Evolutionary conservation across 805 yeast species (phyloP).

Genomic region (Citeromyces nyonsensis): DNA sequence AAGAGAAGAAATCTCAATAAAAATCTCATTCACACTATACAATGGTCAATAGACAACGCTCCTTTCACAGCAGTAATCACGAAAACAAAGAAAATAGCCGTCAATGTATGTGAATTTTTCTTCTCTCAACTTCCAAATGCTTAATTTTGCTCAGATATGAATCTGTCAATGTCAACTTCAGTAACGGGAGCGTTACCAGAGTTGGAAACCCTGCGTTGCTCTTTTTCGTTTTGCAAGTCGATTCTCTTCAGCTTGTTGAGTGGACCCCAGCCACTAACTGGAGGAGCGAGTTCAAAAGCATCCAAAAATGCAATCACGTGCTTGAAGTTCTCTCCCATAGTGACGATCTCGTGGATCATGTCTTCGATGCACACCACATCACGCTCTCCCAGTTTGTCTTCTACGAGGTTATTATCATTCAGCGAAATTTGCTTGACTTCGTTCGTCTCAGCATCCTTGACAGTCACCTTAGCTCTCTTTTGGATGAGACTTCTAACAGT

Average conservation of each 20-base stretch:
- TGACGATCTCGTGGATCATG: conserved; percentile 52
- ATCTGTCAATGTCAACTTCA: conserved; percentile 60
- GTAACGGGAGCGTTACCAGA: conserved; percentile 50
- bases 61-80: too few relatives aligned
- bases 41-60: too few relatives aligned
- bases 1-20: too few relatives aligned
- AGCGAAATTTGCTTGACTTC: conserved; percentile 26
- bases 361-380: conserved; percentile 76
- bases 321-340: conserved; percentile 52
- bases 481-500: conserved; percentile 62
- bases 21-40: background rate
- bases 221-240: conserved; percentile 34
- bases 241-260: conserved; percentile 52
- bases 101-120: too few relatives aligned
- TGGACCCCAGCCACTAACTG: conserved; percentile 64
- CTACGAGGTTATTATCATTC: conserved; percentile 64
- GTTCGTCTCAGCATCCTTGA: conserved; percentile 16
- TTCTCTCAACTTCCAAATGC: background rate
- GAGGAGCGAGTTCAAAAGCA: conserved; percentile 58
- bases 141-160: conserved; percentile 52
- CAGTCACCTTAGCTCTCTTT: conserved; percentile 51
- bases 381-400: conserved; percentile 51
- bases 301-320: conserved; percentile 42
- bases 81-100: too few relatives aligned
- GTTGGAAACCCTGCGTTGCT: conserved; percentile 28